phyloP scores from a whole-genome alignment of 148 eudicot genomes.

The Chenopodium berlandieri region DNA sequence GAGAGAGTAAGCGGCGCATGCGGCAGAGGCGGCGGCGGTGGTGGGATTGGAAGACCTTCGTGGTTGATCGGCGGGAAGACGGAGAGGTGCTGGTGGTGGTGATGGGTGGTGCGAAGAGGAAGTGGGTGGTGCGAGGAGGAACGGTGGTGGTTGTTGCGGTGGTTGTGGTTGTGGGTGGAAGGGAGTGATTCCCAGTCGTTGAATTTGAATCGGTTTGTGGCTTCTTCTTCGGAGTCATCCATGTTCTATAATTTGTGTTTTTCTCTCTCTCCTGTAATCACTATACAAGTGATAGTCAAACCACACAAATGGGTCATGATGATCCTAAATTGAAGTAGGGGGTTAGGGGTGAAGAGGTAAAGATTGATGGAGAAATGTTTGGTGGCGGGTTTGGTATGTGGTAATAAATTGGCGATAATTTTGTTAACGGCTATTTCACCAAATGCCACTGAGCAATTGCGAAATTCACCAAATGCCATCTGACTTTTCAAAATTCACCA shows the following conservation, averaged over 20 bases:
- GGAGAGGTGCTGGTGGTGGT: constrained; percentile 9
- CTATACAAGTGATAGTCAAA: background rate
- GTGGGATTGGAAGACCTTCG: constrained; percentile 40
- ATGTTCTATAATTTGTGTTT: background rate
- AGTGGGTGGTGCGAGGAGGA: background rate
- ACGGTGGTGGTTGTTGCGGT: background rate
- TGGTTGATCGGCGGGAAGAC: constrained; percentile 49
- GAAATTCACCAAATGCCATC: no score
- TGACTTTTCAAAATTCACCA: no score
- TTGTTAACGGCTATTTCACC: no score
- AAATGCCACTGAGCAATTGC: no score
- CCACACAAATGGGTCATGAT: no score
- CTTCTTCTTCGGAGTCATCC: constrained; percentile 13
- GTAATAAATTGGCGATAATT: no score
- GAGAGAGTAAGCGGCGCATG: constrained; percentile 14
- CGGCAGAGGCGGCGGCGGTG: background rate
- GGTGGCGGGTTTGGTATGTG: no score
- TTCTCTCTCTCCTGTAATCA: background rate
- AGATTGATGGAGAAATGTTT: no score
- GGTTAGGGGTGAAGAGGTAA: no score
- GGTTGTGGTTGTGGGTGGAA: background rate
- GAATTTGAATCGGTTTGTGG: constrained; percentile 9
- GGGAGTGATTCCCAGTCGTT: constrained; percentile 14
- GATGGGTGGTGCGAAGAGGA: background rate
- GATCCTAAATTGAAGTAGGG: background rate